phyloP scores from a whole-genome alignment of 164 flowering plant species.

The Tinospora cordifolia region DNA sequence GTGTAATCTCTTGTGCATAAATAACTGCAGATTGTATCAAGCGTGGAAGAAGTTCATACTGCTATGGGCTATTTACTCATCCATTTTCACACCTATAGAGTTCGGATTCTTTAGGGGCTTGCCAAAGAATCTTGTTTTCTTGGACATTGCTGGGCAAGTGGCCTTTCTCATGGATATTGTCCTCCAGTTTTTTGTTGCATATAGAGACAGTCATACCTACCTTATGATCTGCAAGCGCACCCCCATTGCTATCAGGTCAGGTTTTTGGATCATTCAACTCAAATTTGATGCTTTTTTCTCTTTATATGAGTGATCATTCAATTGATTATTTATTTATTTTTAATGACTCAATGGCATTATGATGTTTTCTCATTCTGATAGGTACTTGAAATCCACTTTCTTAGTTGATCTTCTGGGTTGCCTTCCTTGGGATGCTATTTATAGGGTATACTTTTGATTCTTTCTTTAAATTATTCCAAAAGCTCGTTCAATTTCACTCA shows the following conservation, averaged over 20 bases:
- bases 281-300: background rate
- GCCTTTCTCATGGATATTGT: conserved; percentile 75
- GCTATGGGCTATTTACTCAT: conserved; percentile 84
- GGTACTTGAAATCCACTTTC: conserved; percentile 75
- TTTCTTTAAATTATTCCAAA: background rate
- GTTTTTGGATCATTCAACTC: conserved; percentile 1
- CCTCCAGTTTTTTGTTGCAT: conserved; percentile 62
- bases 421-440: conserved; percentile 82
- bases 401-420: conserved; percentile 66
- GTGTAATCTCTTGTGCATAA: background rate
- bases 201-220: conserved; percentile 66
- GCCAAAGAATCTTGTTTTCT: conserved; percentile 49
- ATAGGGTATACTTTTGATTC: conserved; percentile 45
- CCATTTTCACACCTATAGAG: conserved; percentile 92
- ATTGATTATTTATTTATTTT: background rate
- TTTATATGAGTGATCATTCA: background rate
- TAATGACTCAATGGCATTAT: background rate
- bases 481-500: background rate
- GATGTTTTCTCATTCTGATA: conserved; percentile 20
- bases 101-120: conserved; percentile 93
- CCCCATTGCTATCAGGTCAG: conserved; percentile 63
- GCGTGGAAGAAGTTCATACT: conserved; percentile 68
- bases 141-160: conserved; percentile 71
- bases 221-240: conserved; percentile 53
- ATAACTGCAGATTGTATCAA: conserved; percentile 61